phyloP scores from a whole-genome alignment of 164 flowering plant genomes.

The Malania oleifera region DNA sequence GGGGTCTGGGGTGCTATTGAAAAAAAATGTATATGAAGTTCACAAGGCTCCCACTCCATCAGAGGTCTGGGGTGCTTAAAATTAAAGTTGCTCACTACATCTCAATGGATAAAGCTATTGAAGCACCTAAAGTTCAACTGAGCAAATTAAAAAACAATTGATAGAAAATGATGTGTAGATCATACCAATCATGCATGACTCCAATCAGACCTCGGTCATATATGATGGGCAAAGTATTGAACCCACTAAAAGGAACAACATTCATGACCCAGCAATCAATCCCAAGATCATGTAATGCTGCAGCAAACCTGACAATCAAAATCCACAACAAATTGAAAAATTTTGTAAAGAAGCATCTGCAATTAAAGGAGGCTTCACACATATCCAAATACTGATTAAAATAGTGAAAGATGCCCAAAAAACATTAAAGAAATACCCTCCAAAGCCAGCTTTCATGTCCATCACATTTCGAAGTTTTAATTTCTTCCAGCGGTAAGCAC shows the following conservation, averaged over 20 bases:
- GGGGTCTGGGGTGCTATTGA: too few species aligned
- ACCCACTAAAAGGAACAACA: slow-evolving; percentile 61
- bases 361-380: neutral
- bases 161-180: neutral
- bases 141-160: too few species aligned
- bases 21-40: too few species aligned
- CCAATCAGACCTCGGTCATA: slow-evolving; percentile 65
- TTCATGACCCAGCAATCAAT: slow-evolving; percentile 61
- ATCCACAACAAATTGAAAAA: slow-evolving; percentile 10
- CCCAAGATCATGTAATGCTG: slow-evolving; percentile 36
- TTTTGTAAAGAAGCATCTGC: neutral
- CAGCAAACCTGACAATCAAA: slow-evolving; percentile 46
- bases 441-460: slow-evolving; percentile 61
- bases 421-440: slow-evolving; percentile 24
- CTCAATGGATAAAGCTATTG: too few species aligned
- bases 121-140: too few species aligned
- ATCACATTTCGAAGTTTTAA: slow-evolving; percentile 38
- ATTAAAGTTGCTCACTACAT: too few species aligned
- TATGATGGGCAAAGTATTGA: slow-evolving; percentile 57
- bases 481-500: slow-evolving; percentile 31
- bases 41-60: too few species aligned
- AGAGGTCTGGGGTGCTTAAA: too few species aligned
- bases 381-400: neutral
- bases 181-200: slow-evolving; percentile 51
- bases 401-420: neutral